phyloP scores from a whole-genome alignment of 768 basidiomycete species.

The Gymnopilus dilepis region DNA sequence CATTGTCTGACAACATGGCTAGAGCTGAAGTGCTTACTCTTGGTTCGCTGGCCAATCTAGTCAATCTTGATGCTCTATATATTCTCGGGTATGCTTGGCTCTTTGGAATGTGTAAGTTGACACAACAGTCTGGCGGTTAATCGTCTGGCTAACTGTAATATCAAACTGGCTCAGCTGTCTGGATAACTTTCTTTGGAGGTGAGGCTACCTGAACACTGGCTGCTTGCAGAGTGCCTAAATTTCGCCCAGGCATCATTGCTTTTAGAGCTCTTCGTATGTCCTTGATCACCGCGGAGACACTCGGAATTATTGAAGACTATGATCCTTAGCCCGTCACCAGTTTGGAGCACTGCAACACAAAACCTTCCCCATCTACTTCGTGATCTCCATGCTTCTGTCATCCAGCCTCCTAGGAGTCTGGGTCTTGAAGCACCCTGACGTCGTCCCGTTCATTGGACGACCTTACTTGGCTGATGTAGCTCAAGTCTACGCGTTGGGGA shows the following conservation, averaged over 20 bases:
- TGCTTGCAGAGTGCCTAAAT: not conserved
- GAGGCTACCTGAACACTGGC: slow-evolving; percentile 6
- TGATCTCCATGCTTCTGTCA: slow-evolving; percentile 59
- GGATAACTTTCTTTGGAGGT: slow-evolving; percentile 76
- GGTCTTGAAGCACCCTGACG: slow-evolving; percentile 62
- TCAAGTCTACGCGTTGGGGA: slow-evolving; percentile 62
- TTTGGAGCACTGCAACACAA: slow-evolving; percentile 78
- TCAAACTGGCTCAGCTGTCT: slow-evolving; percentile 43
- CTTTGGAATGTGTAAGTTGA: slow-evolving; percentile 70
- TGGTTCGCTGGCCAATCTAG: slow-evolving; percentile 36
- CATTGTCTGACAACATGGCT: slow-evolving; percentile 29
- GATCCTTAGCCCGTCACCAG: slow-evolving; percentile 63
- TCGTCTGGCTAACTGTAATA: not conserved
- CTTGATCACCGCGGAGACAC: no score
- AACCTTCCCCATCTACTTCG: slow-evolving; percentile 78
- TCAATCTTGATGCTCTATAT: slow-evolving; percentile 49
- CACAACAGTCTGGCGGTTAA: not conserved
- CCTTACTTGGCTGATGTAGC: slow-evolving; percentile 64
- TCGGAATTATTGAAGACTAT: no score
- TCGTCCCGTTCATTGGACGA: slow-evolving; percentile 49
- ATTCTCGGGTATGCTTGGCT: slow-evolving; percentile 64
- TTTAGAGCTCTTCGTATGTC: slow-evolving; percentile 60
- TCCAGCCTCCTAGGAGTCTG: slow-evolving; percentile 60
- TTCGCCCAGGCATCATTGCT: slow-evolving; percentile 58
- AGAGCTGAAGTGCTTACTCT: slow-evolving; percentile 43